These are phyloP conservation scores for Scytalidium lignicola DNA, from an alignment of 2,329 filamentous ascomycete species.

Conservation along the genomic window DNA sequence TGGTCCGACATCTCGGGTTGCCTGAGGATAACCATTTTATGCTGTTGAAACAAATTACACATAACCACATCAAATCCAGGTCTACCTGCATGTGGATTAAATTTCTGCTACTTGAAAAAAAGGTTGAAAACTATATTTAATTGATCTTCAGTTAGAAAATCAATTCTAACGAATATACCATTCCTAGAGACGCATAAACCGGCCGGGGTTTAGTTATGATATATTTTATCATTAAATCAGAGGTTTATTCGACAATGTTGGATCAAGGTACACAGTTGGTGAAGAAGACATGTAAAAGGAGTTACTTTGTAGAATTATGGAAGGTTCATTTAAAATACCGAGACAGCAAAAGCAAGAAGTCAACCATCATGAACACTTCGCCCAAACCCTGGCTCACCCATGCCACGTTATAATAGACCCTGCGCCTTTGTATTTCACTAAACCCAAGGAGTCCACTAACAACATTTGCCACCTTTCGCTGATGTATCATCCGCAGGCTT, in stretches of 20 bases:
- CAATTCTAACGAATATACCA: no score
- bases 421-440: not conserved
- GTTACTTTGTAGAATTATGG: not conserved
- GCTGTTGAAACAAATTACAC: no score
- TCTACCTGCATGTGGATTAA: no score
- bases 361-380: not conserved
- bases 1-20: not conserved
- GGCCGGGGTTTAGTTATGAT: no score
- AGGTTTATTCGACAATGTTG: not conserved
- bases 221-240: no score
- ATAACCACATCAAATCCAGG: no score
- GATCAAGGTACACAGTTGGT: not conserved
- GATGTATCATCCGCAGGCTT: constrained; percentile 73
- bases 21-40: not conserved
- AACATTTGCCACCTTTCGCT: constrained; percentile 77
- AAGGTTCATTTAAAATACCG: not conserved
- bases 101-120: no score
- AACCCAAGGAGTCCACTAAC: constrained; percentile 42
- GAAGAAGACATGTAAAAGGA: no score
- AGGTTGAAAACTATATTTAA: no score
- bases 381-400: not conserved
- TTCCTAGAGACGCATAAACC: no score
- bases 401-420: not conserved
- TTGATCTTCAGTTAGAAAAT: no score
- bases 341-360: not conserved